These are phyloP conservation scores for Exophiala lecanii-corni DNA, from an alignment of 2,329 filamentous ascomycete genomes.

Conservation along the genomic window DNA sequence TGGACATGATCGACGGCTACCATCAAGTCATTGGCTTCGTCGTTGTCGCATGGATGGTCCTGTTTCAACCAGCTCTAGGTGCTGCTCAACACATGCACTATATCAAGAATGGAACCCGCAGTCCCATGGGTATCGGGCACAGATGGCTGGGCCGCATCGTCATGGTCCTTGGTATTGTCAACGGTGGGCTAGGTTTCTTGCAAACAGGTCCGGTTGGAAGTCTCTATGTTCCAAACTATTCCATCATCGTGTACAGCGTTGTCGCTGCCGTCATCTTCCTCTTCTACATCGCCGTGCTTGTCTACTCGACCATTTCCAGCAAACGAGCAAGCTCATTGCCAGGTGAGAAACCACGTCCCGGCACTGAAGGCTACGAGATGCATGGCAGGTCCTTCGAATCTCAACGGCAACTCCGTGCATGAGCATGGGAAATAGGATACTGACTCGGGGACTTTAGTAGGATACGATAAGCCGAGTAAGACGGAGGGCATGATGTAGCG, in stretches of 20 bases:
- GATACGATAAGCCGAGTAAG: too few relatives aligned
- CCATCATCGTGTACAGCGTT: slow-evolving; percentile 47
- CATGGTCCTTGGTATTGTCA: slow-evolving; percentile 51
- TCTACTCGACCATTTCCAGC: slow-evolving; percentile 6
- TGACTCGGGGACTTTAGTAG: too few relatives aligned
- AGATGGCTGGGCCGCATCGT: slow-evolving; percentile 52
- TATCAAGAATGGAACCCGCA: slow-evolving; percentile 38
- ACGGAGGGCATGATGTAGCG: too few relatives aligned
- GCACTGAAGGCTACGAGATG: slow-evolving; percentile 20
- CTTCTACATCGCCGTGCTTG: slow-evolving; percentile 35
- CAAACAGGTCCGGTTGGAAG: slow-evolving; percentile 38
- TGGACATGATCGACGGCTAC: slow-evolving; percentile 35
- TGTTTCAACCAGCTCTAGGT: slow-evolving; percentile 53
- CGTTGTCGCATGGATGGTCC: slow-evolving; percentile 47
- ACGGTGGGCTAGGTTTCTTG: slow-evolving; percentile 52
- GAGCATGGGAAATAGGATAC: too few relatives aligned
- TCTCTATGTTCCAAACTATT: slow-evolving; percentile 29
- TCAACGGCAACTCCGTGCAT: not conserved
- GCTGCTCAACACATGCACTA: slow-evolving; percentile 49
- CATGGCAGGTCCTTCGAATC: slow-evolving; percentile 7
- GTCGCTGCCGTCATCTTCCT: slow-evolving; percentile 47
- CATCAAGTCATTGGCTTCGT: slow-evolving; percentile 54
- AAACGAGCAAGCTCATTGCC: slow-evolving; percentile 4
- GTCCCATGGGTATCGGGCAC: slow-evolving; percentile 42
- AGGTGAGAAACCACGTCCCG: slow-evolving; percentile 20